phyloP scores from a whole-genome alignment of 2,329 filamentous ascomycete species.

The Penicillium sp. region DNA sequence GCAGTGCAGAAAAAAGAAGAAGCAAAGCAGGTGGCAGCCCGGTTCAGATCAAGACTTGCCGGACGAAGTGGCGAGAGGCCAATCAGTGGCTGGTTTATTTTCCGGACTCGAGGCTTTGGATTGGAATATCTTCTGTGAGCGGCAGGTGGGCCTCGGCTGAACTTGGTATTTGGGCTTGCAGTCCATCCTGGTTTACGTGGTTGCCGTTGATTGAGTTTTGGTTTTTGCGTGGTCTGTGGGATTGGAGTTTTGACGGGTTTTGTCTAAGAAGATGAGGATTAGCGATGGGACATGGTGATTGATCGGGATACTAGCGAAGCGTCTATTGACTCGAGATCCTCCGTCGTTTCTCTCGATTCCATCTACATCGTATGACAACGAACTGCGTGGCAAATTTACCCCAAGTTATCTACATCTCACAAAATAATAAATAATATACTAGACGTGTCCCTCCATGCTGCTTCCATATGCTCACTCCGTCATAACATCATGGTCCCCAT shows the following conservation, averaged over 20 bases:
- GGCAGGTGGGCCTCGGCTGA: conserved; percentile 2
- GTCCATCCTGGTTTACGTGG: neutral
- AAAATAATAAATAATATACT: neutral
- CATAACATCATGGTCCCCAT: neutral
- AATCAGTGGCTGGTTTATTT: conserved; percentile 25
- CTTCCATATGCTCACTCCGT: no score
- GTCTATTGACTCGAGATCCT: neutral
- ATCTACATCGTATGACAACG: neutral
- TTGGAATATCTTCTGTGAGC: conserved; percentile 22
- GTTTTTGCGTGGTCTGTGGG: neutral
- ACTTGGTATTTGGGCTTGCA: conserved; percentile 2
- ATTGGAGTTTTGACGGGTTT: neutral
- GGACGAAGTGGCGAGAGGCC: conserved; percentile 16
- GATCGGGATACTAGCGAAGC: neutral
- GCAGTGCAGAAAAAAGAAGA: conserved; percentile 4
- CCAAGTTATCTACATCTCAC: neutral
- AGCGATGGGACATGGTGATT: neutral
- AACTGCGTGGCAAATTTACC: neutral
- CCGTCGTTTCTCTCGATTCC: neutral
- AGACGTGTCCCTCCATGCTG: neutral
- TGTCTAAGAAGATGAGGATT: neutral
- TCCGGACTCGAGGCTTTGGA: conserved; percentile 20
- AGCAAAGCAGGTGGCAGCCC: conserved; percentile 12
- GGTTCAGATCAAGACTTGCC: conserved; percentile 24
- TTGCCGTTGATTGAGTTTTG: neutral